phyloP scores from a whole-genome alignment of 176 grass and related monocot genomes.

The Dactylis glomerata region DNA sequence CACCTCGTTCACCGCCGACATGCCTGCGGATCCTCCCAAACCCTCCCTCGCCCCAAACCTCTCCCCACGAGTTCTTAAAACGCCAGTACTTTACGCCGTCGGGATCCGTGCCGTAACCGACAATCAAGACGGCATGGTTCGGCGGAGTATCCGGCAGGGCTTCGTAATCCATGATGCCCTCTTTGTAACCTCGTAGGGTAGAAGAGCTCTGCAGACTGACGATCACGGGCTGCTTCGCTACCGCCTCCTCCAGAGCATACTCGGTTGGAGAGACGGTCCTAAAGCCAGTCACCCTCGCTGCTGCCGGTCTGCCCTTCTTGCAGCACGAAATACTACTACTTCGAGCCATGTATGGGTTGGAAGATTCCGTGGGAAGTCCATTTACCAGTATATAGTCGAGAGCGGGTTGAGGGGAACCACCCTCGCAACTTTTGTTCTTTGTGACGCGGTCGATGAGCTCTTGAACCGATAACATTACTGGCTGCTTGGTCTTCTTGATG shows the following conservation, averaged over 20 bases:
- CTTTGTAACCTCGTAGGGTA: background rate
- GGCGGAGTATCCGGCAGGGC: background rate
- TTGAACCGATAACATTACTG: background rate
- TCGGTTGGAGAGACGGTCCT: background rate
- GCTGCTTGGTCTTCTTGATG: background rate
- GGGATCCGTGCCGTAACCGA: background rate
- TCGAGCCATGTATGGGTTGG: background rate
- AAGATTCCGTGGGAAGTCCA: background rate
- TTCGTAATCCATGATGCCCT: background rate
- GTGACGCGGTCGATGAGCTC: background rate
- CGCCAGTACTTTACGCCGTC: background rate
- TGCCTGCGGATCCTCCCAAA: background rate
- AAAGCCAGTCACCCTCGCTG: background rate
- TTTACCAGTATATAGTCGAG: background rate
- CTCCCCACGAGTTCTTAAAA: background rate
- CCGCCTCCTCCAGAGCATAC: background rate
- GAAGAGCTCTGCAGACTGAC: background rate
- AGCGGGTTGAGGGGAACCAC: background rate
- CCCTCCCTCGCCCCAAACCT: no score
- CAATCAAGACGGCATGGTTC: background rate
- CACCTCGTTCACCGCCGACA: background rate
- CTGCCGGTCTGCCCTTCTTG: background rate
- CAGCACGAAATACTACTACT: no score
- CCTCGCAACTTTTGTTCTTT: background rate
- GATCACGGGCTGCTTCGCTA: background rate